A percentile compares a stretch with the other conserved stretches of the same genome.
These are phyloP conservation scores for Clonostachys rosea DNA, from an alignment of 2,329 filamentous ascomycete genomes.

Conservation along the genomic window DNA sequence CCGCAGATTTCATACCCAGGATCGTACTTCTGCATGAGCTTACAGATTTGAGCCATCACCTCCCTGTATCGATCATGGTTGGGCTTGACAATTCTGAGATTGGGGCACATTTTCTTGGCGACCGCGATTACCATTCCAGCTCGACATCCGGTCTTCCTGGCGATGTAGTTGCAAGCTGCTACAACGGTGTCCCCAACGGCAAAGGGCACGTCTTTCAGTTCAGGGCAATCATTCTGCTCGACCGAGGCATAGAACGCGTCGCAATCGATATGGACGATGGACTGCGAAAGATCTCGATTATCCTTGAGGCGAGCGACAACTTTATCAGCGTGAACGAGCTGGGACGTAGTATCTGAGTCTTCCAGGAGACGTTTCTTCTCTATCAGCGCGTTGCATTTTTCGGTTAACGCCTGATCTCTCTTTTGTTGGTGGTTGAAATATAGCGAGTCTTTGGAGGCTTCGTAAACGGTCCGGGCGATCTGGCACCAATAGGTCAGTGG, in stretches of 20 bases:
- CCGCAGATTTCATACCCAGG: conserved; percentile 88
- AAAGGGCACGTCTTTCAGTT: conserved; percentile 82
- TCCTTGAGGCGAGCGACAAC: conserved; percentile 76
- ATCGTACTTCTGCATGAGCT: conserved; percentile 82
- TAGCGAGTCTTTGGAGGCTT: conserved; percentile 92
- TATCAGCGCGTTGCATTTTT: conserved; percentile 79
- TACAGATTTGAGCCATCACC: conserved; percentile 83
- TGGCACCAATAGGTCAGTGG: no score
- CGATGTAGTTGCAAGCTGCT: conserved; percentile 78
- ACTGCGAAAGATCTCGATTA: conserved; percentile 75
- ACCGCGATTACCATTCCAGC: conserved; percentile 97
- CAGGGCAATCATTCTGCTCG: conserved; percentile 78
- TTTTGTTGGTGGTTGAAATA: conserved; percentile 90
- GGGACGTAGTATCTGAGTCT: conserved; percentile 65
- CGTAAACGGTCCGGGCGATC: conserved; percentile 68
- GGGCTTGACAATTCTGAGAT: conserved; percentile 74
- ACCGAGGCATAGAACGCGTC: conserved; percentile 98
- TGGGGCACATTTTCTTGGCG: conserved; percentile 87
- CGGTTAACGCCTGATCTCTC: conserved; percentile 76
- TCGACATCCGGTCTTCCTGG: conserved; percentile 83
- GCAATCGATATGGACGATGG: conserved; percentile 89
- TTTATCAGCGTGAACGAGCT: conserved; percentile 74
- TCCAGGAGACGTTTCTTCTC: conserved; percentile 72
- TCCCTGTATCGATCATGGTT: conserved; percentile 89
- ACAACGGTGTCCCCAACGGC: conserved; percentile 74